Evolutionary conservation across 1,284 basidiomycete species (phyloP).

Genomic region (Ustilago bromivora): DNA sequence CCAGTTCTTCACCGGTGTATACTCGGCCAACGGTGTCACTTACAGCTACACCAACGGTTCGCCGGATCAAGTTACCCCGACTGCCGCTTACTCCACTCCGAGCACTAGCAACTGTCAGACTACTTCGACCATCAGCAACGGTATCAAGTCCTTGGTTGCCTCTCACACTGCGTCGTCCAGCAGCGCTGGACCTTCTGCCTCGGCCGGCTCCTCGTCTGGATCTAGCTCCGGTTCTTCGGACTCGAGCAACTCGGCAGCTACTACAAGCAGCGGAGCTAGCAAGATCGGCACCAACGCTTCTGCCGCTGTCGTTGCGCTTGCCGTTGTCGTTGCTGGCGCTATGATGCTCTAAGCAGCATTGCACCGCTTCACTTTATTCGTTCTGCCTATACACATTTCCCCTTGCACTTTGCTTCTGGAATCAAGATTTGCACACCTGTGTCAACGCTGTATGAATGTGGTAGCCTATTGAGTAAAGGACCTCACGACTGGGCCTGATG

Average conservation of each 20-base stretch:
- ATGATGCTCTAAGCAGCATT: slow-evolving; percentile 47
- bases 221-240: slow-evolving; percentile 10
- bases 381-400: neutral
- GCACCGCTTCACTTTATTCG: neutral
- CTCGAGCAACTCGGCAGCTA: slow-evolving; percentile 15
- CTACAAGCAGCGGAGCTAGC: slow-evolving; percentile 30
- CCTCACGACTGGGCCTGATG: too few relatives aligned
- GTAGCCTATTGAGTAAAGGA: neutral
- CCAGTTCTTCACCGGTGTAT: slow-evolving; percentile 64
- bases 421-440: neutral
- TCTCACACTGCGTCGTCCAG: slow-evolving; percentile 17
- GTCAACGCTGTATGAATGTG: neutral
- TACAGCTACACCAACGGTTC: slow-evolving; percentile 66
- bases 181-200: slow-evolving; percentile 15
- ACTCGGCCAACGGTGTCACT: slow-evolving; percentile 41
- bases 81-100: slow-evolving; percentile 66
- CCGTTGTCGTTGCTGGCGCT: slow-evolving; percentile 45
- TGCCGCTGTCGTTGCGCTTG: slow-evolving; percentile 27
- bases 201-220: slow-evolving; percentile 15
- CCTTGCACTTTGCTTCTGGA: neutral
- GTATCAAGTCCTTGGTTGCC: slow-evolving; percentile 56
- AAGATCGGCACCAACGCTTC: slow-evolving; percentile 25
- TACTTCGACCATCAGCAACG: slow-evolving; percentile 43
- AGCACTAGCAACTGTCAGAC: slow-evolving; percentile 61
- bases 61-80: slow-evolving; percentile 58